Evolutionary conservation across 768 basidiomycete species (phyloP).

Genomic region (Suillus tomentosus): DNA sequence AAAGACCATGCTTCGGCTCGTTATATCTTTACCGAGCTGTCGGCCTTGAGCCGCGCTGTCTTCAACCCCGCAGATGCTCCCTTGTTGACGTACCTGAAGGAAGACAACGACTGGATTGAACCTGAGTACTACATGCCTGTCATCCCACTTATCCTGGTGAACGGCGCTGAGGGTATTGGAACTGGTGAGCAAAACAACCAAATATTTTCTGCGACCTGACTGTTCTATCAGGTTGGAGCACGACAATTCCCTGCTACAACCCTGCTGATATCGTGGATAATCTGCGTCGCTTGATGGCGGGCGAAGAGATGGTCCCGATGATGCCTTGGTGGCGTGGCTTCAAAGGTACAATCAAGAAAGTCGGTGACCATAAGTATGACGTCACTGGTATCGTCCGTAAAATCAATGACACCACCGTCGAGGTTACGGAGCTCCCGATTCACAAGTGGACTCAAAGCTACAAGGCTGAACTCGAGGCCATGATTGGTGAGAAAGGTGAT

Average conservation of each 20-base stretch:
- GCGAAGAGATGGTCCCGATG: slow-evolving; percentile 84
- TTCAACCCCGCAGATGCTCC: slow-evolving; percentile 87
- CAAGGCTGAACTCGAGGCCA: slow-evolving; percentile 87
- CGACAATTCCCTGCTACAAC: slow-evolving; percentile 88
- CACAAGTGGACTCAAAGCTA: slow-evolving; percentile 93
- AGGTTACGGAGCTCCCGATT: slow-evolving; percentile 94
- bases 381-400: slow-evolving; percentile 74
- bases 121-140: slow-evolving; percentile 95
- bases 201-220: background rate
- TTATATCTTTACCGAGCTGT: slow-evolving; percentile 90
- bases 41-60: slow-evolving; percentile 69
- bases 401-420: slow-evolving; percentile 84
- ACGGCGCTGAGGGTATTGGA: slow-evolving; percentile 97
- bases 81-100: slow-evolving; percentile 79
- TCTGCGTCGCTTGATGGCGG: slow-evolving; percentile 81
- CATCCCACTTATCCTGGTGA: slow-evolving; percentile 85
- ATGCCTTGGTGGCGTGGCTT: slow-evolving; percentile 98
- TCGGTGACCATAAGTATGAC: slow-evolving; percentile 84
- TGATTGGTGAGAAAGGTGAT: slow-evolving; percentile 86
- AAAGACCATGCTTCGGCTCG: slow-evolving; percentile 96
- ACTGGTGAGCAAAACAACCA: slow-evolving; percentile 61
- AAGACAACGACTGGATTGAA: slow-evolving; percentile 85
- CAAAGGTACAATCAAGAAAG: slow-evolving; percentile 80
- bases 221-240: slow-evolving; percentile 81
- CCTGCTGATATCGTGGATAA: slow-evolving; percentile 89